Percentiles rank a stretch among this genome's conserved stretches.
Evolutionary conservation across 106 monocot species (phyloP).

Genomic region (Platanthera guangdongensis): DNA sequence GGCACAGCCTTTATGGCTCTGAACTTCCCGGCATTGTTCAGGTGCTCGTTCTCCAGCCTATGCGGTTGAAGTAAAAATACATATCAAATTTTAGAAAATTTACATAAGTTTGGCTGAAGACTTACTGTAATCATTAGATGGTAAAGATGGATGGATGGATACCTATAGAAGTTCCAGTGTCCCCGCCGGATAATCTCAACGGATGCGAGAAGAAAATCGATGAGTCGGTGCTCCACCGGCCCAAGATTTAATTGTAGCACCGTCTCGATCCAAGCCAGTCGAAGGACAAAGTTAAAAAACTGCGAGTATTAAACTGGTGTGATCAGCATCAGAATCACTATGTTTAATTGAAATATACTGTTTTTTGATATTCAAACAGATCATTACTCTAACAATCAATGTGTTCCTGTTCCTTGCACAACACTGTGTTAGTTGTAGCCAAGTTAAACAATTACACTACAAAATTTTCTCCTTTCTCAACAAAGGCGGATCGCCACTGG

Average conservation of each 20-base stretch:
- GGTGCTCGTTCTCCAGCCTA: constrained; percentile 12
- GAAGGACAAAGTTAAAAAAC: constrained; percentile 72
- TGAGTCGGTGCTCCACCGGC: constrained; percentile 43
- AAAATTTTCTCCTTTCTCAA: too few relatives aligned
- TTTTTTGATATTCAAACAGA: too few relatives aligned
- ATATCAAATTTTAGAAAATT: neutral
- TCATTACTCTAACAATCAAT: too few relatives aligned
- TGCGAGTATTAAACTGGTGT: constrained; percentile 8
- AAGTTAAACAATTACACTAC: too few relatives aligned
- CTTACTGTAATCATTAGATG: too few relatives aligned
- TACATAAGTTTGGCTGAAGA: neutral
- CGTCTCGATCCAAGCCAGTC: constrained; percentile 84
- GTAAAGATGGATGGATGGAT: neutral
- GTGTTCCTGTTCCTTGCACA: too few relatives aligned
- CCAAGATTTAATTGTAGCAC: constrained; percentile 47
- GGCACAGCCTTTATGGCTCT: constrained; percentile 7
- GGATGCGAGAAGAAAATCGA: constrained; percentile 76
- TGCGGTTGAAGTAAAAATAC: neutral
- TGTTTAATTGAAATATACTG: neutral
- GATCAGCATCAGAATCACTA: neutral
- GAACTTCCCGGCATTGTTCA: constrained; percentile 9
- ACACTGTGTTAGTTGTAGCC: too few relatives aligned
- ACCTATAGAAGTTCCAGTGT: constrained; percentile 99
- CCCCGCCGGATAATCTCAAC: constrained; percentile 81
- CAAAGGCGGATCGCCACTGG: too few relatives aligned